A percentile compares a stretch with the other conserved stretches of the same genome.
Evolutionary conservation across 225 moss, liverwort and hornwort genomes (phyloP).

Genomic region (Marchantia polymorpha): DNA sequence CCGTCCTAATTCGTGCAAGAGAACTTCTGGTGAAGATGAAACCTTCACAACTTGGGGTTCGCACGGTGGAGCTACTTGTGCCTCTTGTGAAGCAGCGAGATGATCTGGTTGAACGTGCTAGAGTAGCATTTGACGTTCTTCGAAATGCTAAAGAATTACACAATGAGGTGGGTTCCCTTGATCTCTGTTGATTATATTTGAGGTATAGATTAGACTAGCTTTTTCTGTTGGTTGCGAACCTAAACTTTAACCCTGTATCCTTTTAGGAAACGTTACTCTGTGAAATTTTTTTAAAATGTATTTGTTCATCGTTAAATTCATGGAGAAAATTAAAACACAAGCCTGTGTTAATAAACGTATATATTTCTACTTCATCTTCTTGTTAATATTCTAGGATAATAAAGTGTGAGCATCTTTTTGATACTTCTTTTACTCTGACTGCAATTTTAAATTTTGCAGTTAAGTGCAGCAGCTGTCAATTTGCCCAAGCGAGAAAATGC

Average conservation of each 20-base stretch:
- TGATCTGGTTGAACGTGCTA: slow-evolving; percentile 62
- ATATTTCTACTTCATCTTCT: not conserved
- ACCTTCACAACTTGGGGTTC: slow-evolving; percentile 69
- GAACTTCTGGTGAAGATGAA: slow-evolving; percentile 67
- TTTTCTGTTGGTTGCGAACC: no score
- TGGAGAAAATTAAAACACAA: no score
- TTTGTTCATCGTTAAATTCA: no score
- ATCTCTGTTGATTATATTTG: not conserved
- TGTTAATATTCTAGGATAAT: no score
- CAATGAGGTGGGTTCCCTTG: slow-evolving; percentile 47
- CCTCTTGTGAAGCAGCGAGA: slow-evolving; percentile 83
- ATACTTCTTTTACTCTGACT: not conserved
- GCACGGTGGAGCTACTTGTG: slow-evolving; percentile 73
- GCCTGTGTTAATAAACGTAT: no score
- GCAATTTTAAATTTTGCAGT: slow-evolving; percentile 15
- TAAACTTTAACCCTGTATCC: no score
- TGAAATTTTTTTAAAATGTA: no score
- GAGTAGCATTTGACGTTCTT: slow-evolving; percentile 48
- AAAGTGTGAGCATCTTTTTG: not conserved
- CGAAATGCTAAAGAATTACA: slow-evolving; percentile 52
- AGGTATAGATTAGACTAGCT: no score
- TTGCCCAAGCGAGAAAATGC: slow-evolving; percentile 55
- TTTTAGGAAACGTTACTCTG: no score
- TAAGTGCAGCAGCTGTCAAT: slow-evolving; percentile 47
- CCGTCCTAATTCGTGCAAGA: slow-evolving; percentile 68